Evolutionary conservation across 768 basidiomycete species (phyloP).

Genomic region (Megacollybia marginata): DNA sequence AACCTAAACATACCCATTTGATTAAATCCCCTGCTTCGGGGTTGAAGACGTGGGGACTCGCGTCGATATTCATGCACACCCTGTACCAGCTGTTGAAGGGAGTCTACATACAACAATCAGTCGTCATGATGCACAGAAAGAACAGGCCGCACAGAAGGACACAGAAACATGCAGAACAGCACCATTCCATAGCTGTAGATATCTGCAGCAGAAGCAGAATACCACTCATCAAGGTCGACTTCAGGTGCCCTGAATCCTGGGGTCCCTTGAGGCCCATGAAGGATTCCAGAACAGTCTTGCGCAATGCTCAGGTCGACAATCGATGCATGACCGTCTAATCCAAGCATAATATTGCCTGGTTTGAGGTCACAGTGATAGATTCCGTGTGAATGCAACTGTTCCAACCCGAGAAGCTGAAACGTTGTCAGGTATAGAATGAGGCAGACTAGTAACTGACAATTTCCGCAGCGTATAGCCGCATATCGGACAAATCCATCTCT

Average conservation of each 20-base stretch:
- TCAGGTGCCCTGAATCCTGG: not conserved
- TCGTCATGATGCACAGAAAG: too few species aligned
- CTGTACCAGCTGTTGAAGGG: too few species aligned
- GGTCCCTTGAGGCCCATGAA: not conserved
- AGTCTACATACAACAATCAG: too few species aligned
- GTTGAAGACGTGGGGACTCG: too few species aligned
- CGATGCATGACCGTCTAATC: not conserved
- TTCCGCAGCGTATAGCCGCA: too few species aligned
- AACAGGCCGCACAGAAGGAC: constrained; percentile 12
- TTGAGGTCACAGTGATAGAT: not conserved
- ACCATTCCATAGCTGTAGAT: not conserved
- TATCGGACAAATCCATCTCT: too few species aligned
- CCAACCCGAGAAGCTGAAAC: not conserved
- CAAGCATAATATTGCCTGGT: not conserved
- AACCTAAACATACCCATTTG: too few species aligned
- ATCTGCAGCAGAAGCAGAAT: not conserved
- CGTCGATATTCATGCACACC: too few species aligned
- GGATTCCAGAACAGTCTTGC: not conserved
- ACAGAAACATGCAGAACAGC: not conserved
- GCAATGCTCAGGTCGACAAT: not conserved
- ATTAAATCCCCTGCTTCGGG: too few species aligned
- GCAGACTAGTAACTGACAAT: too few species aligned
- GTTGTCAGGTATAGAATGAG: not conserved
- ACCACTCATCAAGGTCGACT: not conserved
- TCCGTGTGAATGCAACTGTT: not conserved